phyloP scores from a whole-genome alignment of 2,329 filamentous ascomycete genomes.

The Xylariaceae sp. region DNA sequence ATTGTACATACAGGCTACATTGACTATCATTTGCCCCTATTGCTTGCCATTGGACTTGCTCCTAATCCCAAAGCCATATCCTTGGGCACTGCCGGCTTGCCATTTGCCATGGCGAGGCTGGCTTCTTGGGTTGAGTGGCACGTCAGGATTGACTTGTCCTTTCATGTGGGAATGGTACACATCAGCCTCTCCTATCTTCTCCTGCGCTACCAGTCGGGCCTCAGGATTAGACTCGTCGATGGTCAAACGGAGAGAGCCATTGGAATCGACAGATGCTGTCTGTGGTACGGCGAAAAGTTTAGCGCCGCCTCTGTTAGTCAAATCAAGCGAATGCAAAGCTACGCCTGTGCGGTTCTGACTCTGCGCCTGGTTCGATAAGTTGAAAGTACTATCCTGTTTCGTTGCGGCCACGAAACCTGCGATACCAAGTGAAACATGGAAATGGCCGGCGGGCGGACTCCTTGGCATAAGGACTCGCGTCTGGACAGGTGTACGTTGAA shows the following conservation, averaged over 20 bases:
- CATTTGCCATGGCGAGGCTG: neutral
- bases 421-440: conserved; percentile 44
- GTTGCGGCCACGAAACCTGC: conserved; percentile 49
- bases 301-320: conserved; percentile 44
- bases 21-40: too few species aligned
- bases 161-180: conserved; percentile 16
- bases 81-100: neutral
- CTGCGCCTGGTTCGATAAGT: conserved; percentile 11
- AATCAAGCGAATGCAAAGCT: conserved; percentile 34
- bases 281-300: conserved; percentile 39
- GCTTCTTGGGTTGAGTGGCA: neutral
- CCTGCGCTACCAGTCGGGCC: conserved; percentile 41
- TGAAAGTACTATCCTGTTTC: conserved; percentile 39
- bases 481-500: conserved; percentile 41
- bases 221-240: conserved; percentile 35
- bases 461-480: conserved; percentile 48
- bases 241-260: conserved; percentile 40
- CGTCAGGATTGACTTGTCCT: neutral
- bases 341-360: conserved; percentile 10
- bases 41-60: neutral
- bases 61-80: neutral
- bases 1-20: too few species aligned
- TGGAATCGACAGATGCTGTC: conserved; percentile 47
- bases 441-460: conserved; percentile 13
- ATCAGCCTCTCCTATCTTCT: conserved; percentile 33